These are phyloP conservation scores for Suzukiozyma palmioleophila DNA, from an alignment of 1,139 yeast species.

Conservation along the genomic window DNA sequence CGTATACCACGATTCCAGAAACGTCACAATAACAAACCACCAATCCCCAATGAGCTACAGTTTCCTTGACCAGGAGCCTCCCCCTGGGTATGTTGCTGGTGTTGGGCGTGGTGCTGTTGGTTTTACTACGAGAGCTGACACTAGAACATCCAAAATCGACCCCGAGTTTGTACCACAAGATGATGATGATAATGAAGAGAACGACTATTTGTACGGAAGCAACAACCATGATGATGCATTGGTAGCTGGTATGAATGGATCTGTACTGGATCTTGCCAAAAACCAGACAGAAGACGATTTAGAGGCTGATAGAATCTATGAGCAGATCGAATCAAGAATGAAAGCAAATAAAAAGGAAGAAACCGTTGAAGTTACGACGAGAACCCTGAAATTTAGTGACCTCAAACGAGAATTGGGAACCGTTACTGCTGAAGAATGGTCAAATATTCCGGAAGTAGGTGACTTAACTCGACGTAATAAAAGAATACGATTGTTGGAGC, in stretches of 20 bases:
- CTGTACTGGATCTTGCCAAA: neutral
- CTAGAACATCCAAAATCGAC: conserved; percentile 47
- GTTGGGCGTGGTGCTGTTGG: conserved; percentile 95
- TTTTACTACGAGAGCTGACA: conserved; percentile 77
- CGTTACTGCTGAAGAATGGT: conserved; percentile 75
- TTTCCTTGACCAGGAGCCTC: conserved; percentile 86
- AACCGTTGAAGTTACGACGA: conserved; percentile 14
- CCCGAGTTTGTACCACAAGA: conserved; percentile 30
- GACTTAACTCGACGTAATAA: conserved; percentile 82
- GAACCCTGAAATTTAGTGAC: conserved; percentile 32
- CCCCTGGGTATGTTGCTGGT: conserved; percentile 89
- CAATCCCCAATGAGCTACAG: conserved; percentile 19
- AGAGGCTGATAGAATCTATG: conserved; percentile 74
- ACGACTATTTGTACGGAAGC: conserved; percentile 23
- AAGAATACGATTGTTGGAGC: conserved; percentile 59
- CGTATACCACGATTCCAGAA: too few species aligned
- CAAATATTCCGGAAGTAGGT: conserved; percentile 77
- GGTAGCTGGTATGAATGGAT: conserved; percentile 10
- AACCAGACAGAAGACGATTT: conserved; percentile 42
- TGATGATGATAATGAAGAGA: conserved; percentile 22
- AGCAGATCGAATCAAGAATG: conserved; percentile 57
- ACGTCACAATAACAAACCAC: neutral
- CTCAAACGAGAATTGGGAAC: conserved; percentile 58
- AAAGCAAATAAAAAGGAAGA: conserved; percentile 26
- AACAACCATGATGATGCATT: conserved; percentile 15